These are phyloP conservation scores for Spinacia oleracea DNA, from an alignment of 179 eudicot species.

Conservation along the genomic window DNA sequence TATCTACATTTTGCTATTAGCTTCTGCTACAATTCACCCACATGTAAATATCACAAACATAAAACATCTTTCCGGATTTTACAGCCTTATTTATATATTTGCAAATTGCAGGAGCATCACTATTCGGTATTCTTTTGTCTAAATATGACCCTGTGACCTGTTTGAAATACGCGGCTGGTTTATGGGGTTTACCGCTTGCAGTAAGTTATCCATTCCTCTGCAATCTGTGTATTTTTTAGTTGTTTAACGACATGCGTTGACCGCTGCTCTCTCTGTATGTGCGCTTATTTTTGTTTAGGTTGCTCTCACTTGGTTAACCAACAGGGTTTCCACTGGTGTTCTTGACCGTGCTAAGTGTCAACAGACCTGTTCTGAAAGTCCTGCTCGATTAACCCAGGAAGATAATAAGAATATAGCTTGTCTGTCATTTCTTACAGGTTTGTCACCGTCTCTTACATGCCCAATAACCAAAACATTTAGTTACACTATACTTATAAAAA, in stretches of 20 bases:
- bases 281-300: too few species aligned
- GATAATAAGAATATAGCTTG: too few species aligned
- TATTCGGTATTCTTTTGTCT: constrained; percentile 76
- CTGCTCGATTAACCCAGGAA: too few species aligned
- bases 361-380: too few species aligned
- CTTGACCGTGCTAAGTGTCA: too few species aligned
- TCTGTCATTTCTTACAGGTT: too few species aligned
- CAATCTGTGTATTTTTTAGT: background rate
- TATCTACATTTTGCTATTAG: background rate
- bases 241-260: background rate
- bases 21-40: background rate
- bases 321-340: too few species aligned
- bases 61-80: background rate
- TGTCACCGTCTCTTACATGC: too few species aligned
- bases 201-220: constrained; percentile 38
- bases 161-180: constrained; percentile 76
- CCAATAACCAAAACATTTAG: too few species aligned
- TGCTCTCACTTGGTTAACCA: too few species aligned
- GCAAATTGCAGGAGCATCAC: constrained; percentile 89
- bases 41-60: background rate
- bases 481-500: too few species aligned
- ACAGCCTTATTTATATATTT: constrained; percentile 18
- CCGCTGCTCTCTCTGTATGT: background rate
- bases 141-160: constrained; percentile 79
- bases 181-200: constrained; percentile 69